Base-by-base conservation (phyloP, 2,329 filamentous ascomycete species). In the Pseudocercospora fijiensis region DNA sequence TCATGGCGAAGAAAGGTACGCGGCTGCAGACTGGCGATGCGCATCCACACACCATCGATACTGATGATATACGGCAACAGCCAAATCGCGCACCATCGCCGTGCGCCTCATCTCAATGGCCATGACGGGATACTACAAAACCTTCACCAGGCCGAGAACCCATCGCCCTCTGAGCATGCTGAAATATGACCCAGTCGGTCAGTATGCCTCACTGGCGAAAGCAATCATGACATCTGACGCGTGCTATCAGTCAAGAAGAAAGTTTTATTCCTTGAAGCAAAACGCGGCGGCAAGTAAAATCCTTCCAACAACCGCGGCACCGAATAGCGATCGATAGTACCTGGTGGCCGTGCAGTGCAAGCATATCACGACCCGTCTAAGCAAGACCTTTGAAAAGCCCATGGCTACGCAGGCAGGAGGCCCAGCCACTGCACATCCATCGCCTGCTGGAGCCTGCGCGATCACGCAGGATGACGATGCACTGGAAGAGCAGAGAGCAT, bases 71-170 rank as follows among this genome's bases (percentile, higher is more conserved):
- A 51, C 45, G 16, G 24, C 16, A 57, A 65, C 77, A 96, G 92
- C 84, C 66, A 98, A 98, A 84, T 91, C 93, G 76, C 92, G 96
- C 78, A 89, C 94, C 70, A 89, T 99, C 77, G 86, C 91, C 76
- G 94, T 97, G 78, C 93, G 95, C 77, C 89, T 99, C 71, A 84
- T 99, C 78, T 96, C 92, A 68, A 99, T 99, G 95, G 95, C 95
- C 77, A 89, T 96, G 89, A 99, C 95, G 26, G 95, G 95, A 75
- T 99, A 92, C 85, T 99, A 94, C 84, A 93, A 94, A 79, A 96
- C 92, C 60, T 88, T 96, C 78, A 85, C 89, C 71, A 88, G 96
- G 64, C 93, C 92, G 11, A 89, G 95, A 71, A 85, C 86, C 28
- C 85, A 92, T 67, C 84, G 89, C 51, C 93, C 96, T 62, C 86